phyloP scores from a whole-genome alignment of 208 protist species.

The Entamoeba moshkovskii region DNA sequence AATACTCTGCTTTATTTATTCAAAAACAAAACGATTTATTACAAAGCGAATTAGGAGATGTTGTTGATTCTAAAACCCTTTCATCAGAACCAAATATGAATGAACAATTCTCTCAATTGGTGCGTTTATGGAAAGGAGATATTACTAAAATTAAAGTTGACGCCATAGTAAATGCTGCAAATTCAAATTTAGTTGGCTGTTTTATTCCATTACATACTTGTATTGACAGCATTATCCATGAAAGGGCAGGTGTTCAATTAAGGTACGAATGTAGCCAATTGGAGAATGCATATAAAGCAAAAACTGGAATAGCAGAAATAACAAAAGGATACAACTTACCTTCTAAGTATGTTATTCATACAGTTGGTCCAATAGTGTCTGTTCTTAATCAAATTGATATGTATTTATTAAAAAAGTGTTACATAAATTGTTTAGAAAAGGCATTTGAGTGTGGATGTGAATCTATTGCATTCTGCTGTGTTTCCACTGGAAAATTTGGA shows the following conservation, averaged over 20 bases:
- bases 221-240: conserved; percentile 58
- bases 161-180: conserved; percentile 24
- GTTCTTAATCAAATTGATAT: too few relatives aligned
- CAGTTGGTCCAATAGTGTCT: conserved; percentile 46
- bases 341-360: conserved; percentile 52
- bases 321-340: conserved; percentile 56
- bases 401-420: conserved; percentile 43
- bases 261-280: conserved; percentile 37
- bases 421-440: conserved; percentile 47
- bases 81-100: too few relatives aligned
- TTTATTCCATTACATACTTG: conserved; percentile 38
- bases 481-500: conserved; percentile 63
- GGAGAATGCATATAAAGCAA: conserved; percentile 42
- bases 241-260: conserved; percentile 48
- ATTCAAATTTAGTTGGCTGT: conserved; percentile 13
- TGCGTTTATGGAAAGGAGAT: background rate
- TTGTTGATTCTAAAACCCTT: too few relatives aligned
- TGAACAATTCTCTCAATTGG: too few relatives aligned
- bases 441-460: conserved; percentile 37
- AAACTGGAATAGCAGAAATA: conserved; percentile 44
- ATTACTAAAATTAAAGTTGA: conserved; percentile 15
- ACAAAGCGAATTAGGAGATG: too few relatives aligned
- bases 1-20: too few relatives aligned
- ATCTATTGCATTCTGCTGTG: conserved; percentile 52
- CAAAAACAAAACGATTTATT: too few relatives aligned